Percentiles rank a stretch among this genome's conserved stretches.
Evolutionary conservation across 345 rosid genomes (phyloP).

Genomic region (Turnera subulata): DNA sequence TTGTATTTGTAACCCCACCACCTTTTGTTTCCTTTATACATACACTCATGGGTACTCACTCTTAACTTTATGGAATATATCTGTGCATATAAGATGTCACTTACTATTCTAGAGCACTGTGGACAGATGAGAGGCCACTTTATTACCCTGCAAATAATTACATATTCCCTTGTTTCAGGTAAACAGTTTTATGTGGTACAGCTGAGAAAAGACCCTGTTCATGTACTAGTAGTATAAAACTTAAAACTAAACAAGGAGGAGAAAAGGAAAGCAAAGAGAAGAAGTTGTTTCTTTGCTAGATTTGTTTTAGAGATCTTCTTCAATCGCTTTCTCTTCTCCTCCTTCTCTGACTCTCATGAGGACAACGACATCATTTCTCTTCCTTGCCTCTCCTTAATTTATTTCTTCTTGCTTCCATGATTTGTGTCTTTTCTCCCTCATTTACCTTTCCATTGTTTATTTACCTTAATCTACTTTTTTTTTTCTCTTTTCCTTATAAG

Average conservation of each 20-base stretch:
- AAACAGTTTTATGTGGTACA: background rate
- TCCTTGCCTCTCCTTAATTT: conserved; percentile 1
- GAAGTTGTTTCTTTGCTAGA: conserved; percentile 17
- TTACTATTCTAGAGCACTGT: background rate
- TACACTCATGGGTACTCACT: no score
- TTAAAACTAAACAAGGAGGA: background rate
- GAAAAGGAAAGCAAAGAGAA: background rate
- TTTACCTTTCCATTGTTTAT: background rate
- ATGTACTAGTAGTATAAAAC: no score
- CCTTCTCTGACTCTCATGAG: conserved; percentile 35
- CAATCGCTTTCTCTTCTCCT: conserved; percentile 27
- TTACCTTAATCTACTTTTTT: background rate
- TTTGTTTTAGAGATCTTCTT: conserved; percentile 31
- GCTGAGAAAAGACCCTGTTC: no score
- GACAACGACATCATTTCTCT: conserved; percentile 32
- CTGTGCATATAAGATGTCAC: conserved; percentile 1
- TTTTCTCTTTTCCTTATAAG: background rate
- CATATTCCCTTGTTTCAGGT: conserved; percentile 5
- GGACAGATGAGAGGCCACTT: conserved; percentile 7
- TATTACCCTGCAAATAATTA: conserved; percentile 2
- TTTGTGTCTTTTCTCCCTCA: conserved; percentile 1
- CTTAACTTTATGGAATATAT: no score
- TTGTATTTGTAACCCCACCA: conserved; percentile 2
- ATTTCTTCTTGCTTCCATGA: conserved; percentile 13
- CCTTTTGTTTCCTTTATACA: background rate